Evolutionary conservation across 116 monocot species (phyloP), one percentile per base, ranked within the genome.

Genomic region (Thalassia testudinum): DNA sequence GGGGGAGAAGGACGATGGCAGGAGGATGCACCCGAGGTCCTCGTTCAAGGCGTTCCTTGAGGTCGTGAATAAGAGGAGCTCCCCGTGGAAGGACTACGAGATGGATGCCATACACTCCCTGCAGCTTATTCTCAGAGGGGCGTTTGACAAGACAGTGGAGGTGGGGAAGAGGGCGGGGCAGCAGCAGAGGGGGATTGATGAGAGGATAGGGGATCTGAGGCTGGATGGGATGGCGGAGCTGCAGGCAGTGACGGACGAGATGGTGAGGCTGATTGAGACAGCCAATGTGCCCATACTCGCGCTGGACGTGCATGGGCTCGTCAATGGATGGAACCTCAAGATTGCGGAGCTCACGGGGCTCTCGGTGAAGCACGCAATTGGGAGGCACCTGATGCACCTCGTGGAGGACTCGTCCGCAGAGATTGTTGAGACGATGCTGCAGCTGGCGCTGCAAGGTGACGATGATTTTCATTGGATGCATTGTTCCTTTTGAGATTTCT

Each of bases 31-130:
- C 24, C 93, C 93, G 4, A 59, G 88, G 47, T 73, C 88, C 52
- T 95, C 88, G 27, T 88, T 87, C 71, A 84, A 80, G 49, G 84
- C 81, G 28, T 95, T 95, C 49, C 65, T 95, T 64, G 88, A 95
- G 59, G 81, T 95, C 17, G 76, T 81, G 21, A 95, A 88, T 62
- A 54, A 43, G n/a, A 78, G 83, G 52, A 88, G 93, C 34, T 49
- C 73, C 25, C 83, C 81, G 18, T 95, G 93, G 93, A 87, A 88
- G 72, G 84, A 84, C 49, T 69, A 70, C 15, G 93, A 95, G 64
- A 87, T 95, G 88, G 86, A 95, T 61, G 80, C 92, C 7, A 80
- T 92, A 28, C 92, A 87, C 70, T 92, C 87, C 0, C 64, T 92
- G 73, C 92, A 95, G 76, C 75, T 95, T 49, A 88, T 95, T 20